Conservation (phyloP, 768 basidiomycete genomes). For the Mycena sanguinolenta region DNA sequence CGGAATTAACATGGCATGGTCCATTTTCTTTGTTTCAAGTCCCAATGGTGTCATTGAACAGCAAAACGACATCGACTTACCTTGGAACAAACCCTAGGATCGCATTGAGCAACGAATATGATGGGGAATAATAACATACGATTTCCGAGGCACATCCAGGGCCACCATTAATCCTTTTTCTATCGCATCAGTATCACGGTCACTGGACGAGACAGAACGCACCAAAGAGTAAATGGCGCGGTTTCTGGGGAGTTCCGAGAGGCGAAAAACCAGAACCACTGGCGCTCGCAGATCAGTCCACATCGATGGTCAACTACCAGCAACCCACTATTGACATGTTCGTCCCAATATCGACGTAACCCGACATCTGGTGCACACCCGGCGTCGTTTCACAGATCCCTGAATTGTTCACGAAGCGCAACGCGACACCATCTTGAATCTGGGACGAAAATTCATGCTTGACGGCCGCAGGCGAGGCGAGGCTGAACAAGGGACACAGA, state of each 20-base stretch:
- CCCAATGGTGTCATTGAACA: no score
- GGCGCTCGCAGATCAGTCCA: background rate
- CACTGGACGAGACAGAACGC: slow-evolving; percentile 12
- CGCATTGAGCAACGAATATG: background rate
- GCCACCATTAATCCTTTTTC: slow-evolving; percentile 57
- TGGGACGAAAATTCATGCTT: slow-evolving; percentile 35
- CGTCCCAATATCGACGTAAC: slow-evolving; percentile 62
- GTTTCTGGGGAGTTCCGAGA: slow-evolving; percentile 69
- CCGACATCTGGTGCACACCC: slow-evolving; percentile 61
- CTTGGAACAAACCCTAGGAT: slow-evolving; percentile 66
- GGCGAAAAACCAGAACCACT: slow-evolving; percentile 87
- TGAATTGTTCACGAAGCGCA: slow-evolving; percentile 56
- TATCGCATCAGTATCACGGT: background rate
- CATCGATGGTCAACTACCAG: background rate
- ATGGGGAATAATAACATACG: slow-evolving; percentile 36
- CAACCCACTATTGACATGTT: slow-evolving; percentile 63
- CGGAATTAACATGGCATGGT: slow-evolving; percentile 71
- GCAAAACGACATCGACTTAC: slow-evolving; percentile 40
- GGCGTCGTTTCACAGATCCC: slow-evolving; percentile 69
- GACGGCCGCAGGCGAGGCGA: background rate
- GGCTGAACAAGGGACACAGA: slow-evolving; percentile 14
- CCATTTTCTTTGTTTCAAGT: slow-evolving; percentile 62
- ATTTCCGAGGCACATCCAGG: slow-evolving; percentile 77
- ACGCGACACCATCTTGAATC: slow-evolving; percentile 23
- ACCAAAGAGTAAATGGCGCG: slow-evolving; percentile 79